A percentile compares a stretch with the other conserved stretches of the same genome.
phyloP scores from a whole-genome alignment of 805 yeast genomes.

The Candida lessepsii region DNA sequence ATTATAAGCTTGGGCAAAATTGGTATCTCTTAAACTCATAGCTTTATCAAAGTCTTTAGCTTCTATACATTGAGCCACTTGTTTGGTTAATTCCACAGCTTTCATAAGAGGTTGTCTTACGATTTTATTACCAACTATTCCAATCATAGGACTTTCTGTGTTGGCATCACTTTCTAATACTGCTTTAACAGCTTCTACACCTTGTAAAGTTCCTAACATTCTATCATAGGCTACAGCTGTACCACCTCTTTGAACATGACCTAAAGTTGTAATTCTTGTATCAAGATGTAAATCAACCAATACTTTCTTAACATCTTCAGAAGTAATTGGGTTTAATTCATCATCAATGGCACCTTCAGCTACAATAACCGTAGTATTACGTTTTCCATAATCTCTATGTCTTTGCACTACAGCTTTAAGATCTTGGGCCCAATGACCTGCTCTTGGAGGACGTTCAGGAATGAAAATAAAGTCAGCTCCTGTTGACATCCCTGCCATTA shows the following conservation, averaged over 20 bases:
- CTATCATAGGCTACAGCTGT: constrained; percentile 76
- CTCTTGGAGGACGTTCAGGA: constrained; percentile 73
- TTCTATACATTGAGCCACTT: constrained; percentile 69
- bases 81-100: constrained; percentile 68
- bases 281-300: constrained; percentile 69
- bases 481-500: constrained; percentile 77
- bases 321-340: constrained; percentile 64
- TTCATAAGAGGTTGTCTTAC: constrained; percentile 67
- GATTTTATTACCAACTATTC: constrained; percentile 67
- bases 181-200: constrained; percentile 79
- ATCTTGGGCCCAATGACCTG: constrained; percentile 64
- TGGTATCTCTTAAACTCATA: constrained; percentile 67
- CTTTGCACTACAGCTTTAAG: constrained; percentile 60
- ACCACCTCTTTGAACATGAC: constrained; percentile 85
- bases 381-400: constrained; percentile 69
- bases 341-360: constrained; percentile 82
- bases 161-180: constrained; percentile 65
- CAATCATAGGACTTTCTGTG: constrained; percentile 79
- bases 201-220: constrained; percentile 71
- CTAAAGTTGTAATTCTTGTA: constrained; percentile 73
- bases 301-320: constrained; percentile 63
- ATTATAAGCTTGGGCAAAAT: constrained; percentile 60
- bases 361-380: constrained; percentile 76
- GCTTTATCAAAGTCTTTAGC: constrained; percentile 67
- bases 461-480: constrained; percentile 80